Evolutionary conservation across 352 stramenopile species (phyloP).

Genomic region (Pythium aphanidermatum): DNA sequence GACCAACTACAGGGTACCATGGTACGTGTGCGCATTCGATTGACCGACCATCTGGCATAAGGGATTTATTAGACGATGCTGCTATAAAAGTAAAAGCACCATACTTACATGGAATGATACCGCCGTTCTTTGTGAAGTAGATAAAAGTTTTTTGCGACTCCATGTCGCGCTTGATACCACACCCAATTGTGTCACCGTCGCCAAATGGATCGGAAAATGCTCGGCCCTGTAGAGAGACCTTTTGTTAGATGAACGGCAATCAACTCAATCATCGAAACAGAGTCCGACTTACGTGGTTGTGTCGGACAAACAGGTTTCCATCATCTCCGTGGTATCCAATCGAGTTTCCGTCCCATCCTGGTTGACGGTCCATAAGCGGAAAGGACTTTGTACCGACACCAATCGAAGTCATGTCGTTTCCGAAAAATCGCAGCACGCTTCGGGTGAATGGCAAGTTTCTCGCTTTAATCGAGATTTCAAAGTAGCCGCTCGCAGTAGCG

Average conservation of each 20-base stretch:
- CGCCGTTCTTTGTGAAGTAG: conserved; percentile 72
- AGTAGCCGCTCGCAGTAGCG: conserved; percentile 58
- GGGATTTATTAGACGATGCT: too few species aligned
- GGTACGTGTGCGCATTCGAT: conserved; percentile 36
- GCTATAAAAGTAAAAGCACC: too few species aligned
- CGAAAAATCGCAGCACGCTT: conserved; percentile 2
- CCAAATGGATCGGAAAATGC: conserved; percentile 60
- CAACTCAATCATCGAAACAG: not conserved
- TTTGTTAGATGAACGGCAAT: not conserved
- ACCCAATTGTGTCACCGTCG: conserved; percentile 61
- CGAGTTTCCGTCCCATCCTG: conserved; percentile 57
- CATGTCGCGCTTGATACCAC: conserved; percentile 49
- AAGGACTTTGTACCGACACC: conserved; percentile 50
- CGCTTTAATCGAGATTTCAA: conserved; percentile 55
- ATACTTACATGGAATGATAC: conserved; percentile 35
- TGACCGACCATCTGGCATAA: too few species aligned
- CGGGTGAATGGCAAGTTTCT: conserved; percentile 11
- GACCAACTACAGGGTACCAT: conserved; percentile 75
- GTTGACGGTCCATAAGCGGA: conserved; percentile 53
- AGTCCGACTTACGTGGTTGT: conserved; percentile 28
- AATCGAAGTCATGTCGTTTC: conserved; percentile 53
- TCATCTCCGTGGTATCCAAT: conserved; percentile 80
- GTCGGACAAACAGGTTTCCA: conserved; percentile 54
- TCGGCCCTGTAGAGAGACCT: conserved; percentile 33
- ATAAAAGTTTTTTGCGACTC: conserved; percentile 31